Evolutionary conservation across 495 filamentous ascomycete species (phyloP).

Genomic region (Thermothielavioides terrestris): DNA sequence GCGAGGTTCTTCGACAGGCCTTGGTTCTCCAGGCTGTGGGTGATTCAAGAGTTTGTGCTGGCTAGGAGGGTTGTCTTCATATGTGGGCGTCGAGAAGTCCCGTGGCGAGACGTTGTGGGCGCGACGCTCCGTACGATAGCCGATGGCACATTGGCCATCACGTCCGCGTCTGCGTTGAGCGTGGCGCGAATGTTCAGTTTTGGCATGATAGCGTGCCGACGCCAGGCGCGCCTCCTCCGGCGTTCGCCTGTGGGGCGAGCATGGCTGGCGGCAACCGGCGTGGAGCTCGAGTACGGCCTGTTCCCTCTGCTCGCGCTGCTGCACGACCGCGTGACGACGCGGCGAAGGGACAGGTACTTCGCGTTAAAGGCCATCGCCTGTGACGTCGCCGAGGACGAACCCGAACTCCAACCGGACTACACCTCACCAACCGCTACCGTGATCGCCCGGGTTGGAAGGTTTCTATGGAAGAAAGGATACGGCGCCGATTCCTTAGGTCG

Average conservation of each 20-base stretch:
- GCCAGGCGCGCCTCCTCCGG: neutral
- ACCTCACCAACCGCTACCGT: neutral
- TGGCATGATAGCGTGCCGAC: neutral
- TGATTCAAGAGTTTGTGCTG: slow-evolving; percentile 7
- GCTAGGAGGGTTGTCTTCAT: neutral
- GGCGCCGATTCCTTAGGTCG: neutral
- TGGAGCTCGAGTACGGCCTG: neutral
- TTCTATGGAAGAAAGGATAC: neutral
- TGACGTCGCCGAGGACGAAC: neutral
- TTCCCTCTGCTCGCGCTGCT: neutral
- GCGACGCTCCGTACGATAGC: neutral
- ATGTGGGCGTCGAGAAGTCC: neutral
- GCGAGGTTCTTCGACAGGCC: neutral
- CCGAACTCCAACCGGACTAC: neutral
- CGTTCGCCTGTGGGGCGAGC: neutral
- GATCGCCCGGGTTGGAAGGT: neutral
- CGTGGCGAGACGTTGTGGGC: slow-evolving; percentile 2
- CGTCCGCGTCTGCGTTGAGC: neutral
- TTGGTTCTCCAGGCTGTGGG: slow-evolving; percentile 1
- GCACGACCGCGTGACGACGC: neutral
- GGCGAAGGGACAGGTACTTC: neutral
- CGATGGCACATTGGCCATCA: neutral
- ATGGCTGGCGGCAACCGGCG: neutral
- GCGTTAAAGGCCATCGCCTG: neutral
- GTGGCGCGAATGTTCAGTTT: neutral